Evolutionary conservation across 768 basidiomycete genomes (phyloP).

Genomic region (Russula brevipes): DNA sequence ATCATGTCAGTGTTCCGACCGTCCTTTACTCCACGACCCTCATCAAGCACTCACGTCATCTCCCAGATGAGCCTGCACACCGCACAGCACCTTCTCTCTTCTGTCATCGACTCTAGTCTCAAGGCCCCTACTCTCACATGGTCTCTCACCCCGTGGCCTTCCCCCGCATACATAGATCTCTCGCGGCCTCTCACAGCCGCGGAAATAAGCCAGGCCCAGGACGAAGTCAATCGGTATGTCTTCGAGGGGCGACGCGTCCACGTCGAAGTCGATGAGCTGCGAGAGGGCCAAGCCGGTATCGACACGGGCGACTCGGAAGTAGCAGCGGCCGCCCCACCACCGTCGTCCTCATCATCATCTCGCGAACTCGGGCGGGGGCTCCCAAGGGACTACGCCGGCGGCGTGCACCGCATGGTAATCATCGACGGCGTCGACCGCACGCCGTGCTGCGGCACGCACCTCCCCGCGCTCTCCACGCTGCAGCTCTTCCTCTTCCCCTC

Average conservation of each 20-base stretch:
- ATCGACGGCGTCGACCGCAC: conserved; percentile 81
- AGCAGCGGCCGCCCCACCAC: conserved; percentile 7
- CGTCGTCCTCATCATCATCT: conserved; percentile 36
- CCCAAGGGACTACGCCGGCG: conserved; percentile 70
- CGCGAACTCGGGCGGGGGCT: conserved; percentile 54
- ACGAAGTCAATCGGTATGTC: conserved; percentile 59
- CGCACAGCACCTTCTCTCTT: conserved; percentile 77
- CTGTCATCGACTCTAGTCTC: conserved; percentile 62
- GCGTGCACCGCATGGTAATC: conserved; percentile 70
- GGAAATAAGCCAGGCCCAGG: conserved; percentile 59
- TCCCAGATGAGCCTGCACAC: conserved; percentile 78
- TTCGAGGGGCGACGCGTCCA: conserved; percentile 63
- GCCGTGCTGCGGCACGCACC: conserved; percentile 84
- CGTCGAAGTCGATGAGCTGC: conserved; percentile 71
- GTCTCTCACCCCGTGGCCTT: conserved; percentile 66
- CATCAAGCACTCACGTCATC: neutral
- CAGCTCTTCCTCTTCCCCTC: conserved; percentile 67
- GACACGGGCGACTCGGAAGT: conserved; percentile 29
- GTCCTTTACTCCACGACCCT: neutral
- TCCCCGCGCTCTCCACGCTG: conserved; percentile 68
- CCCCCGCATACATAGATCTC: conserved; percentile 73
- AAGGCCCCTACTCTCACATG: conserved; percentile 71
- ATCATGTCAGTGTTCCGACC: conserved; percentile 50
- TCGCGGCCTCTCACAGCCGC: conserved; percentile 59
- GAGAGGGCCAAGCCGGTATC: conserved; percentile 30